Conservation (phyloP, 306 rosid genomes). For the Gastrolobium villosum region DNA sequence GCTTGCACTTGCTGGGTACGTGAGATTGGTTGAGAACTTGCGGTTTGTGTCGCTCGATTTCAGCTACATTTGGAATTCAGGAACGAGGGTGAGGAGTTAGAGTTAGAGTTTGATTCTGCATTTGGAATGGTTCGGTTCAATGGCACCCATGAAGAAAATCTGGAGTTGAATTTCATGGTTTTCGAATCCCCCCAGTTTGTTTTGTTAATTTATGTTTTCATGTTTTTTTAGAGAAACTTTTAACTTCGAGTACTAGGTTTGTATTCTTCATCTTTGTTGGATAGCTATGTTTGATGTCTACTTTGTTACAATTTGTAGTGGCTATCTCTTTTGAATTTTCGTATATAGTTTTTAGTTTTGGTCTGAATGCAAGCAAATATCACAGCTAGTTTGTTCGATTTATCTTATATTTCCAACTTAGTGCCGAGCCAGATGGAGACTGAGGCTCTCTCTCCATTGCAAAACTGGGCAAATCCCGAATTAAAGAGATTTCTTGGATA, state of each 20-base stretch:
- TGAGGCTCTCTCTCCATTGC: constrained; percentile 30
- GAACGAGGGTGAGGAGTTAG: too few species aligned
- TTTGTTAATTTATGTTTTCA: too few species aligned
- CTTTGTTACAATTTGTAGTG: constrained; percentile 44
- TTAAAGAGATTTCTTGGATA: neutral
- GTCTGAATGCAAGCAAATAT: constrained; percentile 11
- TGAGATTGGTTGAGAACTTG: too few species aligned
- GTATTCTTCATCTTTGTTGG: constrained; percentile 43
- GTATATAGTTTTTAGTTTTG: constrained; percentile 40
- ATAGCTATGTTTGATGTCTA: constrained; percentile 32
- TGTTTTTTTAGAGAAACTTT: too few species aligned
- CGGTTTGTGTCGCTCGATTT: too few species aligned
- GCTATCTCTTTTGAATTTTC: constrained; percentile 39
- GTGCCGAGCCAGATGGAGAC: constrained; percentile 42
- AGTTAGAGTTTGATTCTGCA: too few species aligned
- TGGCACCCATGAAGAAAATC: too few species aligned
- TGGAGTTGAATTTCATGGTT: too few species aligned
- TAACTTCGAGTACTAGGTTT: constrained; percentile 28
- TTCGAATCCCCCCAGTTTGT: too few species aligned
- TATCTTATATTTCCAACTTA: constrained; percentile 45
- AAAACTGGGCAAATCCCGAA: constrained; percentile 21
- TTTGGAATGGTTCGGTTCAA: too few species aligned
- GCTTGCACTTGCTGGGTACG: constrained; percentile 45
- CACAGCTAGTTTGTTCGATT: constrained; percentile 37
- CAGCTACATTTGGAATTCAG: too few species aligned